Base-by-base conservation (phyloP, 2,329 filamentous ascomycete species). In the Calonectria montana region DNA sequence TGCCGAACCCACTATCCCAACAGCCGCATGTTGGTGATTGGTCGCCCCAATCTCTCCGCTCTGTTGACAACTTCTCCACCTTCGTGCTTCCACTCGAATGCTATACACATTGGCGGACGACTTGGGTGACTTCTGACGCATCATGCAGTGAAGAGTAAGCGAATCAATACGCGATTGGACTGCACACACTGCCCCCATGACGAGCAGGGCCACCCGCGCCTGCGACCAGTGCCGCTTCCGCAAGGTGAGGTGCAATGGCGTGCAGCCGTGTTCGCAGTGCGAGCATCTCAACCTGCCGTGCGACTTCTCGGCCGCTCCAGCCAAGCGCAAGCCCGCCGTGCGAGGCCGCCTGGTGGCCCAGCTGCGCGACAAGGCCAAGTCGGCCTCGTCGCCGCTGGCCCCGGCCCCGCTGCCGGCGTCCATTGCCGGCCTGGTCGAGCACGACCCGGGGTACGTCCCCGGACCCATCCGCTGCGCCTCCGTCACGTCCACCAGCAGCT, bases 171-270 rank as follows among this genome's bases (percentile, higher is more conserved):
- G 29, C n/a, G 29, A 35, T 48, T 23, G 31, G 31, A 21, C 35
- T 37, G 53, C 29, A 12, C 29, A 31, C 48, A 27, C 18, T 53
- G 48, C 48, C 48, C 41, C 43, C 59, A 72, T 72, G 70, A 63
- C 70, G 39, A 41, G 25, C 31, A 72, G 77, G 48, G 55, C 73
- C 43, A 73, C 78, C 47, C 79, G 78, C 53, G 83, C 83, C 67
- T 84, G 83, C 74, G 82, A 84, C 70, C 81, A 82, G 57, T 84
- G 83, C 72, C 81, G 83, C 43, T 75, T 84, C 64, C 81, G 83
- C 63, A 84, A 84, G 72, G 83, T 84, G 41, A 81, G 80, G 65
- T 84, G 83, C 74, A 83, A 80, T 57, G 81, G 80, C 68, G 69
- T 71, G 23, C 73, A 74, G 48, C 83, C 83, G 1, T 84, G 83